Conservation (phyloP, 805 yeast genomes). For the Cyberlindnera mycetangii region DNA sequence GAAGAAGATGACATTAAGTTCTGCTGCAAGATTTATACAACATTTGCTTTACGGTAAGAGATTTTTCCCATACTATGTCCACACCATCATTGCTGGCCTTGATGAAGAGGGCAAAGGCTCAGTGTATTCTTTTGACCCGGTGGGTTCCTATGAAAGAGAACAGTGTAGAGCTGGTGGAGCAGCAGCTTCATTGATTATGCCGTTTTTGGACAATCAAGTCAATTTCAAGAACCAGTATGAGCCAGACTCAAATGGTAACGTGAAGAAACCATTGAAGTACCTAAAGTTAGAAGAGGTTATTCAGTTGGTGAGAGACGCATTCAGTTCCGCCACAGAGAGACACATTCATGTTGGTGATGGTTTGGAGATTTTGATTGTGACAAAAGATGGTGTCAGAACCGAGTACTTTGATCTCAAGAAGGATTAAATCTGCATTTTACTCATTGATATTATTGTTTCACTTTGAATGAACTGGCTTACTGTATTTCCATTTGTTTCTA, state of each 20-base stretch:
- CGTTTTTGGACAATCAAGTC: conserved; percentile 96
- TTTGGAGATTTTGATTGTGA: conserved; percentile 82
- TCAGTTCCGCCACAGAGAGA: conserved; percentile 95
- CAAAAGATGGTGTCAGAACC: conserved; percentile 86
- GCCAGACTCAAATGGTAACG: conserved; percentile 70
- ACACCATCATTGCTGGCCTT: conserved; percentile 90
- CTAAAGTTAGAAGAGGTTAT: conserved; percentile 82
- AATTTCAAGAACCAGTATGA: conserved; percentile 90
- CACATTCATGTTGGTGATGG: conserved; percentile 99
- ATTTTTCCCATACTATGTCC: conserved; percentile 95
- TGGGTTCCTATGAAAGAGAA: conserved; percentile 96
- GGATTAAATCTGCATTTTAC: conserved; percentile 46
- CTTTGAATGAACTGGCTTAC: not conserved
- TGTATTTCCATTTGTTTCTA: too few species aligned
- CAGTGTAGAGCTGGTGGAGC: conserved; percentile 98
- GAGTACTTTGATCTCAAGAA: conserved; percentile 85
- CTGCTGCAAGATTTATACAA: conserved; percentile 90
- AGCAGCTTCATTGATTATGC: conserved; percentile 94
- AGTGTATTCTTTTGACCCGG: conserved; percentile 94
- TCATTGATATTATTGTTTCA: not conserved
- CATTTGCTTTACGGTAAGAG: conserved; percentile 89
- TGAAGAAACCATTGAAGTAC: conserved; percentile 58
- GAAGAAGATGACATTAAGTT: conserved; percentile 59
- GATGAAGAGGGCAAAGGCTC: conserved; percentile 88
- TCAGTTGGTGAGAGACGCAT: conserved; percentile 87